Evolutionary conservation across 2,329 filamentous ascomycete genomes (phyloP).

Genomic region (Cadophora gregata): DNA sequence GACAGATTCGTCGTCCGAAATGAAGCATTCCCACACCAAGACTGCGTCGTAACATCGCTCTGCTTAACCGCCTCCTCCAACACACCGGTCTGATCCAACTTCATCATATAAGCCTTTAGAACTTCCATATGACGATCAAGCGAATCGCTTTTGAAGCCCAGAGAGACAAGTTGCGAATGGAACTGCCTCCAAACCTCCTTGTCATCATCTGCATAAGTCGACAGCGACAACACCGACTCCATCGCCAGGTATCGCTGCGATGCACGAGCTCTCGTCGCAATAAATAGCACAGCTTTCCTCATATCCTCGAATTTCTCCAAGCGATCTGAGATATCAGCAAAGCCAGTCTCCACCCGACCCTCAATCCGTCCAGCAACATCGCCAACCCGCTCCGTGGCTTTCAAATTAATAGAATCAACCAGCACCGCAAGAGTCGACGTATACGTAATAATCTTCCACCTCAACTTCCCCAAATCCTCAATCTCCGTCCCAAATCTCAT

Average conservation of each 20-base stretch:
- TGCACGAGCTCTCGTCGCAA: constrained; percentile 22
- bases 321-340: constrained; percentile 10
- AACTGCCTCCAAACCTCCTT: constrained; percentile 29
- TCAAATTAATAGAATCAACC: constrained; percentile 24
- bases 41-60: neutral
- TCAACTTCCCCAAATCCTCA: constrained; percentile 21
- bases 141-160: constrained; percentile 24
- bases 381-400: constrained; percentile 18
- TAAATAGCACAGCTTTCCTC: constrained; percentile 21
- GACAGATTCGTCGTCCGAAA: constrained; percentile 17
- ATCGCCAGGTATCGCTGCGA: constrained; percentile 11
- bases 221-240: constrained; percentile 21
- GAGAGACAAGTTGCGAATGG: constrained; percentile 19
- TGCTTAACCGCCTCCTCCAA: constrained; percentile 21
- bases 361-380: constrained; percentile 13
- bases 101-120: constrained; percentile 28
- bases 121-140: constrained; percentile 22
- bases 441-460: constrained; percentile 24
- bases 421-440: constrained; percentile 27
- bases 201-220: constrained; percentile 25
- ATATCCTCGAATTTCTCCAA: constrained; percentile 25
- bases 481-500: constrained; percentile 25
- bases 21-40: constrained; percentile 14
- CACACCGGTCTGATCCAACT: constrained; percentile 25
- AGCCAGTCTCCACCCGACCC: constrained; percentile 14